Evolutionary conservation across 257 asterid genomes (phyloP).

Genomic region (Petunia secreta): DNA sequence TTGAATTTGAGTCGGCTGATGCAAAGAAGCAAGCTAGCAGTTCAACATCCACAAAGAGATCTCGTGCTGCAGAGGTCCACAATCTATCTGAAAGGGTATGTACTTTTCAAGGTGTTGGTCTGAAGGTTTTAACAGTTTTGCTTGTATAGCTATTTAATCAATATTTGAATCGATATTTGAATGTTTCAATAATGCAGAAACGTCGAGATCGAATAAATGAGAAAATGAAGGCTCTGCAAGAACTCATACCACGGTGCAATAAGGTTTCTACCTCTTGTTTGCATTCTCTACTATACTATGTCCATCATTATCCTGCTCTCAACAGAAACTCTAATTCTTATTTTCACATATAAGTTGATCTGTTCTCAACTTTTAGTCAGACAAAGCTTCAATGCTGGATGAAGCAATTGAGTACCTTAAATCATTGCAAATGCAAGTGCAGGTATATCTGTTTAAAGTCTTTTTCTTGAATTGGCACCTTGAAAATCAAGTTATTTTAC

Average conservation of each 20-base stretch:
- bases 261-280: conserved; percentile 38
- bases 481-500: not conserved
- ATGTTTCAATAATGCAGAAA: conserved; percentile 41
- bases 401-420: conserved; percentile 61
- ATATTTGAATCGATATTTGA: conserved; percentile 17
- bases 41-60: conserved; percentile 42
- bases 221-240: conserved; percentile 55
- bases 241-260: conserved; percentile 56
- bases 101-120: not conserved
- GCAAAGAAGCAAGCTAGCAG: conserved; percentile 37
- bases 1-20: conserved; percentile 37
- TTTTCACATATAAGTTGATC: not conserved
- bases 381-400: conserved; percentile 60
- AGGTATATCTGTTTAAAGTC: conserved; percentile 33
- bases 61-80: conserved; percentile 61
- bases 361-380: conserved; percentile 41
- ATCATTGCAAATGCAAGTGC: conserved; percentile 53
- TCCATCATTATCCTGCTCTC: not conserved
- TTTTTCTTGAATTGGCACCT: not conserved
- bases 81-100: conserved; percentile 54
- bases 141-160: not conserved
- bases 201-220: conserved; percentile 58
- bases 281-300: not conserved
- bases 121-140: not conserved
- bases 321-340: not conserved